Percentiles rank a stretch among this genome's conserved stretches.
Evolutionary conservation across 2,329 filamentous ascomycete species (phyloP).

Genomic region (Sporothrix mexicana): DNA sequence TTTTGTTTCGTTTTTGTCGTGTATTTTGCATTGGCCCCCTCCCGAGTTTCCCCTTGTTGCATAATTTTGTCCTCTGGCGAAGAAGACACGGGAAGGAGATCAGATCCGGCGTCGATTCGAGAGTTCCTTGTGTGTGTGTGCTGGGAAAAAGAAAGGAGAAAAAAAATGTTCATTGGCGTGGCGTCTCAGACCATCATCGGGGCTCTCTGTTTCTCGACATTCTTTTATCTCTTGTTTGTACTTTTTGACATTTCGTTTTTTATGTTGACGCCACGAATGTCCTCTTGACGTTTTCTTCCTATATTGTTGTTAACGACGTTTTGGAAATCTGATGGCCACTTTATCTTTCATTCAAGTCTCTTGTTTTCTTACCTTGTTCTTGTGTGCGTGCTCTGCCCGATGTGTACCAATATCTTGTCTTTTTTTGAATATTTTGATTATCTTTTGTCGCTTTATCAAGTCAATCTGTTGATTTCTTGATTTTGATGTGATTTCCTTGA

Average conservation of each 20-base stretch:
- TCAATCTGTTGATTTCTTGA: neutral
- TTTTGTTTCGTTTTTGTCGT: neutral
- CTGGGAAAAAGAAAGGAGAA: neutral
- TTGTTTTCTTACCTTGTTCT: no score
- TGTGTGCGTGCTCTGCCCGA: neutral
- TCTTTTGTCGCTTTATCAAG: neutral
- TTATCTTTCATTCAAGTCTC: no score
- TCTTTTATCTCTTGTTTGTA: neutral
- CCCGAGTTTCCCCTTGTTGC: neutral
- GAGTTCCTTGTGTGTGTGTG: neutral
- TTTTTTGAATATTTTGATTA: neutral
- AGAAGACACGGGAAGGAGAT: neutral
- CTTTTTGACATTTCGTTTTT: neutral
- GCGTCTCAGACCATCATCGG: no score
- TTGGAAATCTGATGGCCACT: conserved; percentile 35
- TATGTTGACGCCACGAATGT: conserved; percentile 28
- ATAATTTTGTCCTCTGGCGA: conserved; percentile 4
- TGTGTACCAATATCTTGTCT: conserved; percentile 9
- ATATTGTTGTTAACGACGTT: conserved; percentile 33
- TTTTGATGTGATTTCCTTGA: no score
- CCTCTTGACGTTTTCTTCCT: neutral
- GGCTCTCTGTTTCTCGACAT: neutral
- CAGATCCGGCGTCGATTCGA: neutral
- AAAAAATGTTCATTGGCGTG: neutral
- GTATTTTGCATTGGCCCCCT: conserved; percentile 2